Evolutionary conservation across 2,329 filamentous ascomycete species (phyloP).

Genomic region (Botryosphaeria agaves): DNA sequence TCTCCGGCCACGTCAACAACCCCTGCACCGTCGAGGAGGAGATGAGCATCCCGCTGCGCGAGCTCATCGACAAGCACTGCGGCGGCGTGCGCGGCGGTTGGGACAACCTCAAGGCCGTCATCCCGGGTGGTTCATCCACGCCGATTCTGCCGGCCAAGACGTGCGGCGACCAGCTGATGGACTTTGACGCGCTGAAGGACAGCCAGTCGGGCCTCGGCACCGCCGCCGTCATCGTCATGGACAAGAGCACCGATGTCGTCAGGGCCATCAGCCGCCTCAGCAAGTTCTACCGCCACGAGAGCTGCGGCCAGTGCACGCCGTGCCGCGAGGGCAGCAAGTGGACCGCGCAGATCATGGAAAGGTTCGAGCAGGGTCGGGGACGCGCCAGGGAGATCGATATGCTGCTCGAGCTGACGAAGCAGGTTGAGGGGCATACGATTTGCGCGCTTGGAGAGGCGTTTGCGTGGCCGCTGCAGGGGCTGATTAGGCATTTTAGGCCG

Average conservation of each 20-base stretch:
- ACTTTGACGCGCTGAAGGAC: slow-evolving; percentile 97
- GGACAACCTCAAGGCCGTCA: slow-evolving; percentile 93
- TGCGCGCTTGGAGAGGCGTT: slow-evolving; percentile 97
- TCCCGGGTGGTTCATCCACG: slow-evolving; percentile 91
- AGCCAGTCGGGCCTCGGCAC: slow-evolving; percentile 94
- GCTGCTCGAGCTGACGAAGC: slow-evolving; percentile 97
- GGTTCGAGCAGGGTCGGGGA: slow-evolving; percentile 83
- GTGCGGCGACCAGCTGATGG: slow-evolving; percentile 95
- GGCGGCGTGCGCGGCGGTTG: slow-evolving; percentile 91
- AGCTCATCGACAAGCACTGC: slow-evolving; percentile 96
- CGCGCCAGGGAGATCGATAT: slow-evolving; percentile 93
- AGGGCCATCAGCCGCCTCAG: slow-evolving; percentile 82
- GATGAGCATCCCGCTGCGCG: slow-evolving; percentile 92
- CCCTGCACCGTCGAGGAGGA: slow-evolving; percentile 96
- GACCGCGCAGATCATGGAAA: slow-evolving; percentile 97
- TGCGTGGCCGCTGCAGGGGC: slow-evolving; percentile 93
- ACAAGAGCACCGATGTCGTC: slow-evolving; percentile 93
- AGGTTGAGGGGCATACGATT: slow-evolving; percentile 98
- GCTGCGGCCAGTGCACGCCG: slow-evolving; percentile 96
- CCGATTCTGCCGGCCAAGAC: slow-evolving; percentile 80
- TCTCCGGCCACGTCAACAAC: slow-evolving; percentile 98
- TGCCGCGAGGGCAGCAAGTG: slow-evolving; percentile 98
- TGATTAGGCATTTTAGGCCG: slow-evolving; percentile 95
- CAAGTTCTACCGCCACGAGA: slow-evolving; percentile 97
- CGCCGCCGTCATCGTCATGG: slow-evolving; percentile 96